phyloP scores from a whole-genome alignment of 2,329 filamentous ascomycete species.

The Beauveria pseudobassiana region DNA sequence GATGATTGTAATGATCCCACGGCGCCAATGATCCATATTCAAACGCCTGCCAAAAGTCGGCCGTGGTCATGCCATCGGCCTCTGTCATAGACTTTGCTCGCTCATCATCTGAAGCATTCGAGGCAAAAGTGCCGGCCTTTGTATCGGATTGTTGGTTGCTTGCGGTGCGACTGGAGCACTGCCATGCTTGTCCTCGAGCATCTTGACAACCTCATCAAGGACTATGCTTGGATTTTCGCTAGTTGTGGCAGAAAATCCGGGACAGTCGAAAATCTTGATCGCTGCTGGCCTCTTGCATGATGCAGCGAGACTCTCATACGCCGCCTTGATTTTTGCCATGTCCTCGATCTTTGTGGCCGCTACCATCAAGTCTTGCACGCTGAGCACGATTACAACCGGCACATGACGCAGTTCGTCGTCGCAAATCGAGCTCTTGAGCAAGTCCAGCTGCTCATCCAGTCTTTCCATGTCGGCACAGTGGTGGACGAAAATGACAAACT shows the following conservation, averaged over 20 bases:
- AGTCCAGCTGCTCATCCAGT: constrained; percentile 20
- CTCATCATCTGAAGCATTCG: not conserved
- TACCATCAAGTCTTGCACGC: constrained; percentile 24
- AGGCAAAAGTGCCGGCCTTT: too few species aligned
- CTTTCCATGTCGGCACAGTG: constrained; percentile 20
- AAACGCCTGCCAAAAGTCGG: constrained; percentile 23
- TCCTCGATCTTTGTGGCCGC: constrained; percentile 15
- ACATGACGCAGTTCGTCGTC: constrained; percentile 17
- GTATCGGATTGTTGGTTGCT: not conserved
- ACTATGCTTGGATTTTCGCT: not conserved
- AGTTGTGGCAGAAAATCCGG: constrained; percentile 17
- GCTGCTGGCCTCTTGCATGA: constrained; percentile 9
- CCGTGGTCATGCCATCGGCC: constrained; percentile 2
- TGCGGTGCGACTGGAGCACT: not conserved
- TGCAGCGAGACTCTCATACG: not conserved
- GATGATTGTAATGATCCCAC: constrained; percentile 28
- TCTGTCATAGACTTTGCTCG: constrained; percentile 10
- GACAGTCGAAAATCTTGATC: constrained; percentile 18
- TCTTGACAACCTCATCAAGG: constrained; percentile 12
- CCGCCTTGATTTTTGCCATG: constrained; percentile 10
- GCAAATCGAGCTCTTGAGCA: constrained; percentile 18
- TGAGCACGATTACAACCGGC: constrained; percentile 22
- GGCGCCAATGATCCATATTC: constrained; percentile 18
- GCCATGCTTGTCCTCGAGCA: constrained; percentile 14
- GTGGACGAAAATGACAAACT: constrained; percentile 23